Evolutionary conservation across 2,329 filamentous ascomycete genomes (phyloP).

Genomic region (Fusarium algeriense): DNA sequence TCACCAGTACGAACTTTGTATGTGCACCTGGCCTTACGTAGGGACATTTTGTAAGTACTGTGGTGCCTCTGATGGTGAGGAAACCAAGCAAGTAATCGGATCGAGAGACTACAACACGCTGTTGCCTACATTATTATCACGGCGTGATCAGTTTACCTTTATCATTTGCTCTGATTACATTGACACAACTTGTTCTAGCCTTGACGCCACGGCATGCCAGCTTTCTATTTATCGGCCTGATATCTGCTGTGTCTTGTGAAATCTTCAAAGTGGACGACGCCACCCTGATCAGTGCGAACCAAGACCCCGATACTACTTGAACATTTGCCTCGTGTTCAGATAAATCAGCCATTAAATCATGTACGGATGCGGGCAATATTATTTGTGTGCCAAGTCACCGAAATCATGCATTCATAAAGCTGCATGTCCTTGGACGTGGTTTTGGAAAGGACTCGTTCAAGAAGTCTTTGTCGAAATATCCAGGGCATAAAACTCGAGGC

Average conservation of each 20-base stretch:
- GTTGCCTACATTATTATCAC: not conserved
- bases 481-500: not conserved
- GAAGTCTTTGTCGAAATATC: constrained; percentile 2
- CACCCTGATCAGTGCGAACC: constrained; percentile 12
- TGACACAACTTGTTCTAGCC: not conserved
- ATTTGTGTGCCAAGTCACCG: constrained; percentile 18
- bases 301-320: constrained; percentile 22
- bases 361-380: not conserved
- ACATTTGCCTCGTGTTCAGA: constrained; percentile 41
- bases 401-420: constrained; percentile 23
- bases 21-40: constrained; percentile 15
- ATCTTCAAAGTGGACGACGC: constrained; percentile 23
- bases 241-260: constrained; percentile 11
- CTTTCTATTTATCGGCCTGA: constrained; percentile 2
- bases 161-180: not conserved
- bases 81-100: not conserved
- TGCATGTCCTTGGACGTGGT: not conserved
- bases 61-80: not conserved
- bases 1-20: constrained; percentile 34
- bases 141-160: not conserved
- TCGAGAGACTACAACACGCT: constrained; percentile 3
- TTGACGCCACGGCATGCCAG: constrained; percentile 7
- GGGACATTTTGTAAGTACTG: constrained; percentile 1
- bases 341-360: constrained; percentile 6
- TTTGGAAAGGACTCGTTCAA: not conserved